phyloP scores from a whole-genome alignment of 306 rosid genomes.

The Begonia loranthoides region DNA sequence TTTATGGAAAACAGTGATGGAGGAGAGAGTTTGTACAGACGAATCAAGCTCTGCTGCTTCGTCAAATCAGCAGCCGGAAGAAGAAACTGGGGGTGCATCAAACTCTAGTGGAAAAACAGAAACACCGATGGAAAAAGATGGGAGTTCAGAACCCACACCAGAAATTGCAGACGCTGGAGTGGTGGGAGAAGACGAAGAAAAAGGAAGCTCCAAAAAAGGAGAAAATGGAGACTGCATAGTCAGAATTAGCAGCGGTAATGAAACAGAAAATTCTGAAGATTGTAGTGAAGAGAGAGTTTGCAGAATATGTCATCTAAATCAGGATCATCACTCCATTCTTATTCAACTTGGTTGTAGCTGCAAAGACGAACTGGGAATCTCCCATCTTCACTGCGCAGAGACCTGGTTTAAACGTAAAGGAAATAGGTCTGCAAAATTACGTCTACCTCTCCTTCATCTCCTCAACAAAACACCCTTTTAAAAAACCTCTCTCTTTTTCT shows the following conservation, averaged over 20 bases:
- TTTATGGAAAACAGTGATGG: not conserved
- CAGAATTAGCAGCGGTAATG: not conserved
- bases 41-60: not conserved
- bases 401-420: constrained; percentile 15
- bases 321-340: not conserved
- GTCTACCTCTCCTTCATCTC: not conserved
- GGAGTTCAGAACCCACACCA: not conserved
- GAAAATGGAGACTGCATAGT: constrained; percentile 1
- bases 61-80: not conserved
- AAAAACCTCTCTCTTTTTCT: not conserved
- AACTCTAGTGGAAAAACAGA: not conserved
- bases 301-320: constrained; percentile 19
- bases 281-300: constrained; percentile 4
- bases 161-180: not conserved
- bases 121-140: not conserved
- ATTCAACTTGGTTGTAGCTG: constrained; percentile 17
- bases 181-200: not conserved
- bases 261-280: not conserved
- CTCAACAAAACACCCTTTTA: not conserved
- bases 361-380: constrained; percentile 17
- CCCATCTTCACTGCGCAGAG: constrained; percentile 16
- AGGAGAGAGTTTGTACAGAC: not conserved
- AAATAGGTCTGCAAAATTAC: constrained; percentile 5
- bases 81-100: not conserved
- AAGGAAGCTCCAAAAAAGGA: not conserved